phyloP scores from a whole-genome alignment of 345 rosid species.

The Acer negundo region DNA sequence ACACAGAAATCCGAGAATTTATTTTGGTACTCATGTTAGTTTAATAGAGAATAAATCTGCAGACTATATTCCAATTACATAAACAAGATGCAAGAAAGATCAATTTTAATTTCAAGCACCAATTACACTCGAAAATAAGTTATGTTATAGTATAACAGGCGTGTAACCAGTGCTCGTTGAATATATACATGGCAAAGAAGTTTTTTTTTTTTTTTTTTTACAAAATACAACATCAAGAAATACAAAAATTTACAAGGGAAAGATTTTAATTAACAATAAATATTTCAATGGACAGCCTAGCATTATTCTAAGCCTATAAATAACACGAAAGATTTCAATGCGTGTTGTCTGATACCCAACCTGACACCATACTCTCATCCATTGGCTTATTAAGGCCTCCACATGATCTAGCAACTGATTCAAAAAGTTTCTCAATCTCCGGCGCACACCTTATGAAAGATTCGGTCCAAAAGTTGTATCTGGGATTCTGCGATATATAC shows the following conservation, averaged over 20 bases:
- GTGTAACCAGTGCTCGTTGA: not conserved
- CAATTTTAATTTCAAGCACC: not conserved
- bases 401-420: conserved; percentile 80
- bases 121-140: not conserved
- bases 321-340: conserved; percentile 30
- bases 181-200: not conserved
- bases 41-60: too few relatives aligned
- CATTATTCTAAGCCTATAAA: too few relatives aligned
- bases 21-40: too few relatives aligned
- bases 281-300: too few relatives aligned
- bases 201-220: not conserved
- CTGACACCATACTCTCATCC: conserved; percentile 74
- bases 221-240: not conserved
- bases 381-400: conserved; percentile 79
- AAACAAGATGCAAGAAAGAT: too few relatives aligned
- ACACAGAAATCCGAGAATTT: too few relatives aligned
- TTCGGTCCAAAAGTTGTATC: conserved; percentile 82
- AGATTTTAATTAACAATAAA: not conserved
- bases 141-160: not conserved
- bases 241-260: not conserved
- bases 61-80: too few relatives aligned
- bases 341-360: conserved; percentile 64
- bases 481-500: conserved; percentile 59
- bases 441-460: conserved; percentile 83
- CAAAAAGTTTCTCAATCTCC: conserved; percentile 87